Percentiles rank a stretch among this genome's conserved stretches.
These are phyloP conservation scores for Dissoconium aciculare DNA, from an alignment of 2,329 filamentous ascomycete species.

Conservation along the genomic window DNA sequence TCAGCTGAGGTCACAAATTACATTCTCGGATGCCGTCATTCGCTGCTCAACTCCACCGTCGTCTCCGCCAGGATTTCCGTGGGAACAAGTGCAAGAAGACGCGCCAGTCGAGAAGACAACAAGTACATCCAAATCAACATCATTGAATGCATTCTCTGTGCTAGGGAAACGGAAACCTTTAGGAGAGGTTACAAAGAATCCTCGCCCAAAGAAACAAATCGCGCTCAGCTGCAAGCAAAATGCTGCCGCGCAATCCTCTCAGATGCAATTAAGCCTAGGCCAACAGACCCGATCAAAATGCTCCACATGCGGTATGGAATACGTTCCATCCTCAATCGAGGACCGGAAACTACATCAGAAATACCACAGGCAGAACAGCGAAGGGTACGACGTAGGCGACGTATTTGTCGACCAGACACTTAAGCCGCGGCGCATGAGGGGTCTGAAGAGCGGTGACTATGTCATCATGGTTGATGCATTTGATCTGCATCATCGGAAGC, in stretches of 20 bases:
- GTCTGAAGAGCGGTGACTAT: slow-evolving; percentile 27
- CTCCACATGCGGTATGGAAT: slow-evolving; percentile 49
- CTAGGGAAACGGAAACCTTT: slow-evolving; percentile 21
- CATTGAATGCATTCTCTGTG: slow-evolving; percentile 21
- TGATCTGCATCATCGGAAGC: slow-evolving; percentile 37
- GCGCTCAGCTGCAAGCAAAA: slow-evolving; percentile 20
- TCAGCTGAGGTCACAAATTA: no score
- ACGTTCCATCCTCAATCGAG: slow-evolving; percentile 45
- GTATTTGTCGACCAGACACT: slow-evolving; percentile 32
- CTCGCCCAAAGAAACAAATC: slow-evolving; percentile 13
- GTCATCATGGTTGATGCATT: slow-evolving; percentile 45
- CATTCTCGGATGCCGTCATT: no score
- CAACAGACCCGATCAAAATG: slow-evolving; percentile 42
- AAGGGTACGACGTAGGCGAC: slow-evolving; percentile 47
- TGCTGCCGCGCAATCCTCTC: slow-evolving; percentile 31
- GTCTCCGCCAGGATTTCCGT: slow-evolving; percentile 34
- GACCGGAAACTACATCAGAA: slow-evolving; percentile 49
- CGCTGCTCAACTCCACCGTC: slow-evolving; percentile 39
- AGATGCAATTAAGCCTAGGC: slow-evolving; percentile 48
- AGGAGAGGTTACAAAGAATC: slow-evolving; percentile 21
- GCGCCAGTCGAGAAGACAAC: slow-evolving; percentile 18
- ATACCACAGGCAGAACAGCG: slow-evolving; percentile 47
- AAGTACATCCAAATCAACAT: slow-evolving; percentile 10
- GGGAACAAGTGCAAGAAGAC: slow-evolving; percentile 12
- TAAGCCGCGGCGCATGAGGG: slow-evolving; percentile 3